Conservation (phyloP, 768 basidiomycete genomes). For the Filobasidium floriforme region DNA sequence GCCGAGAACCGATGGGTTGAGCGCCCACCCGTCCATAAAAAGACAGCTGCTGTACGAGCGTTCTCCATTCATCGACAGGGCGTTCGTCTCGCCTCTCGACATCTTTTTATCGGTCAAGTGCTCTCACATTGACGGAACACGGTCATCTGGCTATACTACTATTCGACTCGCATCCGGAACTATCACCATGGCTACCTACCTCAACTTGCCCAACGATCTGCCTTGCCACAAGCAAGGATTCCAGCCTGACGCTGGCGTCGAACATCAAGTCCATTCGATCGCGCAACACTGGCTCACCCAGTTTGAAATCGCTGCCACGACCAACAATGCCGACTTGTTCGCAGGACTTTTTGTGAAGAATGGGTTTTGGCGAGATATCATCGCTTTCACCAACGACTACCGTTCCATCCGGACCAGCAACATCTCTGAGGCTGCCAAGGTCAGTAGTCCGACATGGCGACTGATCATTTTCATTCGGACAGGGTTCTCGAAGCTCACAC, state of each 20-base stretch:
- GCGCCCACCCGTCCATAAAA: too few species aligned
- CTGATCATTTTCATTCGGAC: too few species aligned
- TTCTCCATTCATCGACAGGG: too few species aligned
- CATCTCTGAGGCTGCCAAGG: slow-evolving; percentile 30
- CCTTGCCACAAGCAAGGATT: slow-evolving; percentile 30
- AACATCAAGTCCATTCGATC: slow-evolving; percentile 29
- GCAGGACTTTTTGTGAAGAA: slow-evolving; percentile 27
- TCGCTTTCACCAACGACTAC: slow-evolving; percentile 34
- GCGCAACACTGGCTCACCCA: slow-evolving; percentile 33
- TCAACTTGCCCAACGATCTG: slow-evolving; percentile 23
- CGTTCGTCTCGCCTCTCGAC: too few species aligned
- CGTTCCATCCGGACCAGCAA: slow-evolving; percentile 29
- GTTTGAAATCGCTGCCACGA: slow-evolving; percentile 24
- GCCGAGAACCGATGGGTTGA: too few species aligned
- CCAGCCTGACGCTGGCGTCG: slow-evolving; percentile 25
- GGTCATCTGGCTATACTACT: too few species aligned
- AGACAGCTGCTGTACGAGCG: too few species aligned
- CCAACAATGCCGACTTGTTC: slow-evolving; percentile 27
- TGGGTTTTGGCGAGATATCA: slow-evolving; percentile 32
- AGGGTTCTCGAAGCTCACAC: too few species aligned
- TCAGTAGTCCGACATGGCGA: too few species aligned
- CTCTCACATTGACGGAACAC: too few species aligned
- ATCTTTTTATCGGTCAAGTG: too few species aligned
- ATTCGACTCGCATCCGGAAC: too few species aligned
- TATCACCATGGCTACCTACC: slow-evolving; percentile 23